phyloP scores from a whole-genome alignment of 257 asterid genomes.

The Rauvolfia tetraphylla region DNA sequence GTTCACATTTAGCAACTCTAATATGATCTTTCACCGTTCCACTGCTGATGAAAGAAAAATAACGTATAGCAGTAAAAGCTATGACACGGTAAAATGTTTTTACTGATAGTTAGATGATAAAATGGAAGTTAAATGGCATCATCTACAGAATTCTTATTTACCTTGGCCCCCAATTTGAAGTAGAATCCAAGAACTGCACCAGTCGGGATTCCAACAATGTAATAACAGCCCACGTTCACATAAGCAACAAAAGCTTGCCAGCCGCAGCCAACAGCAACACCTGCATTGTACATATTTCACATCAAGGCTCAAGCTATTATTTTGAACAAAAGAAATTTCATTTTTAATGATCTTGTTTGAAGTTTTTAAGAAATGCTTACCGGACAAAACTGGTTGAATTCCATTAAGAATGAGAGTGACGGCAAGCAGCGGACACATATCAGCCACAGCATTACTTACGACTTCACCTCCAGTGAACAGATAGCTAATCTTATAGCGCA shows the following conservation, averaged over 20 bases:
- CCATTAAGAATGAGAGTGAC: slow-evolving; percentile 27
- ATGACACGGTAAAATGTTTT: too few species aligned
- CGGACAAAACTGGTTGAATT: slow-evolving; percentile 32
- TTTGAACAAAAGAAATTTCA: not conserved
- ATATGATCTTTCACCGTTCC: not conserved
- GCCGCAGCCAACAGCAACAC: slow-evolving; percentile 43
- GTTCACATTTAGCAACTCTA: not conserved
- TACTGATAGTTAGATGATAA: not conserved
- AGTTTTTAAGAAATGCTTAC: slow-evolving; percentile 3
- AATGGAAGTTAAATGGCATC: not conserved
- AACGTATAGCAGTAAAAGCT: too few species aligned
- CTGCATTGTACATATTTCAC: slow-evolving; percentile 1
- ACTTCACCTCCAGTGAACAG: slow-evolving; percentile 36
- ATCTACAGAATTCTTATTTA: slow-evolving; percentile 10
- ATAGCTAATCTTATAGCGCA: slow-evolving; percentile 54
- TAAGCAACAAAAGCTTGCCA: slow-evolving; percentile 41
- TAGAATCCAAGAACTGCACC: slow-evolving; percentile 29
- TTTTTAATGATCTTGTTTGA: not conserved
- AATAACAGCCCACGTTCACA: slow-evolving; percentile 35
- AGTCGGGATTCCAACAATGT: slow-evolving; percentile 33
- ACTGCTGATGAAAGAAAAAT: not conserved
- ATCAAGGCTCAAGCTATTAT: too few species aligned
- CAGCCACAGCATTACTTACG: slow-evolving; percentile 31
- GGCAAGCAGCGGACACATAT: slow-evolving; percentile 30
- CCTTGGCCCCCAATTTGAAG: slow-evolving; percentile 34